These are phyloP conservation scores for Alternaria brassicae DNA, from an alignment of 2,329 filamentous ascomycete genomes.

Conservation along the genomic window DNA sequence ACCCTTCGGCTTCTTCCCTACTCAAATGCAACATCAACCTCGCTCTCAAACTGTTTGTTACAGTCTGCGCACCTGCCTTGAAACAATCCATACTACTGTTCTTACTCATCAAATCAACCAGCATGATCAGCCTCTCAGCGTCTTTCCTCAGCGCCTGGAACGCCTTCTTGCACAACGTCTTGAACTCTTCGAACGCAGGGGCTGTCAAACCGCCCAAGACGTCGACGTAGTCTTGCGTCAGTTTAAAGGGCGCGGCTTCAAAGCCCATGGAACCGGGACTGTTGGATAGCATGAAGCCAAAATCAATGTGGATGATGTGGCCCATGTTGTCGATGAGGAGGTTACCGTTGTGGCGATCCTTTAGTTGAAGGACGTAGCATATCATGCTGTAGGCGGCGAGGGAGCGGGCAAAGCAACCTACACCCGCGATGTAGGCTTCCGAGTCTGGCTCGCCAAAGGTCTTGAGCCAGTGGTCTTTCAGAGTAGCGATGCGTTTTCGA, in stretches of 20 bases:
- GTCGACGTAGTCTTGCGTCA: slow-evolving; percentile 86
- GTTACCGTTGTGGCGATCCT: slow-evolving; percentile 87
- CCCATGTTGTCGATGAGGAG: slow-evolving; percentile 85
- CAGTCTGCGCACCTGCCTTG: slow-evolving; percentile 73
- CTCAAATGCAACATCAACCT: slow-evolving; percentile 84
- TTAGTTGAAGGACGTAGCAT: slow-evolving; percentile 82
- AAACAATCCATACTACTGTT: slow-evolving; percentile 86
- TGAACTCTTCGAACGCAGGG: slow-evolving; percentile 76
- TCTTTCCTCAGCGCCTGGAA: slow-evolving; percentile 82
- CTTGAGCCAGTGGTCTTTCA: slow-evolving; percentile 82
- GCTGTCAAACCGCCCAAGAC: slow-evolving; percentile 77
- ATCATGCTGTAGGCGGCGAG: slow-evolving; percentile 86
- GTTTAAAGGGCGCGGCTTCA: slow-evolving; percentile 85
- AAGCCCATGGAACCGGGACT: slow-evolving; percentile 85
- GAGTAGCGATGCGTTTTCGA: slow-evolving; percentile 76
- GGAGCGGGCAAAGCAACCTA: slow-evolving; percentile 81
- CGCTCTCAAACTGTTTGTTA: slow-evolving; percentile 72
- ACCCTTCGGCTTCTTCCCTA: slow-evolving; percentile 79
- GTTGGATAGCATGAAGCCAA: slow-evolving; percentile 89
- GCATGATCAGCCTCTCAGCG: slow-evolving; percentile 79
- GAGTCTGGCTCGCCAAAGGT: slow-evolving; percentile 75
- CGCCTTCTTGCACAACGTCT: slow-evolving; percentile 79
- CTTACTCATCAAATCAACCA: slow-evolving; percentile 84
- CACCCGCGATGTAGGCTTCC: slow-evolving; percentile 72
- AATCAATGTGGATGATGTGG: slow-evolving; percentile 88